phyloP scores from a whole-genome alignment of 2,329 filamentous ascomycete genomes.

The Aspergillus oerlinghausenensis region DNA sequence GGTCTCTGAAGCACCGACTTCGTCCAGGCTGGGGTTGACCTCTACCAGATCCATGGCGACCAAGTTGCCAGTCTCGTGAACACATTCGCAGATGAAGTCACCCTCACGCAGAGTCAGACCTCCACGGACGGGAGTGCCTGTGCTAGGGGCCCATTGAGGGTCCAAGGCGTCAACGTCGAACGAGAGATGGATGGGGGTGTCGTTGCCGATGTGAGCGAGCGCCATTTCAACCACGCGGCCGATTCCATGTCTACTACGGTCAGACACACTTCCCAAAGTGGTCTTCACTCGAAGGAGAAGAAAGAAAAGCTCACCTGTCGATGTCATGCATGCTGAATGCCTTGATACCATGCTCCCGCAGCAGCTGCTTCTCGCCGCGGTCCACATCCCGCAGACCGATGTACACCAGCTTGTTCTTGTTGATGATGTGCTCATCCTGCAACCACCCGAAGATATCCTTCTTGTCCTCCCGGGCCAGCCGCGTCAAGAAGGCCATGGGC shows the following conservation, averaged over 20 bases:
- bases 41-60: slow-evolving; percentile 79
- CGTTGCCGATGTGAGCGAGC: slow-evolving; percentile 87
- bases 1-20: slow-evolving; percentile 73
- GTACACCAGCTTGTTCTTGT: slow-evolving; percentile 84
- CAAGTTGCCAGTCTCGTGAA: slow-evolving; percentile 73
- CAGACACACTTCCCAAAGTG: neutral
- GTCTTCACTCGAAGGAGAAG: neutral
- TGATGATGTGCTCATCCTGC: slow-evolving; percentile 55
- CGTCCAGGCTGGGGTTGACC: slow-evolving; percentile 69
- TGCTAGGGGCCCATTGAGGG: slow-evolving; percentile 93
- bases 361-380: slow-evolving; percentile 84
- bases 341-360: slow-evolving; percentile 84
- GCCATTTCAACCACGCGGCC: slow-evolving; percentile 97
- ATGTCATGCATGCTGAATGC: slow-evolving; percentile 99
- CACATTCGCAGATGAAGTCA: slow-evolving; percentile 89
- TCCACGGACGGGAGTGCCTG: slow-evolving; percentile 88
- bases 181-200: slow-evolving; percentile 93
- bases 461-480: slow-evolving; percentile 70
- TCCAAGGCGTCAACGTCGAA: slow-evolving; percentile 97
- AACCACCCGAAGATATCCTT: slow-evolving; percentile 90
- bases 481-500: slow-evolving; percentile 89
- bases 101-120: slow-evolving; percentile 91
- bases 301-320: slow-evolving; percentile 60
- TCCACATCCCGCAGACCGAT: slow-evolving; percentile 94
- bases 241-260: slow-evolving; percentile 75